Evolutionary conservation across 192 early-diverging fungal genomes (phyloP), one percentile per base, ranked within the genome.

Genomic region (Gamsiella multidivaricata): DNA sequence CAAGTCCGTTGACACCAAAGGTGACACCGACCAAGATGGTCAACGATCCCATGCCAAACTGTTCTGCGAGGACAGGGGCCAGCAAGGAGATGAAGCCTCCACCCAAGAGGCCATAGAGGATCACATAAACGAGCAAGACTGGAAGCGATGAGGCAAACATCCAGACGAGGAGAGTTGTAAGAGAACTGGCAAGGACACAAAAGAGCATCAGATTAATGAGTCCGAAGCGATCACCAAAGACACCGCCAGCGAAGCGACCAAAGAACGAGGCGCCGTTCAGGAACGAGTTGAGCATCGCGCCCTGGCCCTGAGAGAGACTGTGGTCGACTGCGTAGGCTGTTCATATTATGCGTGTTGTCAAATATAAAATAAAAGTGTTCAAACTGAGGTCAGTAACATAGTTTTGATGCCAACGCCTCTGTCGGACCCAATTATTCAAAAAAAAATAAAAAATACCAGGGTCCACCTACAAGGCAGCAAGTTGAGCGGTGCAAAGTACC

Each of bases 191-290:
- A 9, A 57, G 56, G 3, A 69, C 65, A 53, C 82, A 80, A 43
- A 85, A 22, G 4, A 83, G 54, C 11, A 56, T 52, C 10, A 78
- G 50, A 31, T 85, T 87, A 36, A 83, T 62, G 3, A 84, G 73
- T 11, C 86, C 86, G 18, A 85, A 59, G 2, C 65, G 61, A 32
- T 87, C 84, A 14, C 79, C 85, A 58, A 86, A 74, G n/a, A 70
- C 52, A 18, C 85, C 85, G 3, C 74, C 71, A 11, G 73, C 51
- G 37, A 86, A 82, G 5, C 85, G 83, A 28, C 81, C 81, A 37
- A 84, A 70, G 41, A 83, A 83, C 25, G 84, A 84, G 23, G 82
- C 60, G 11, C 83, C 85, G 36, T 80, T 83, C 65, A 86, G 57
- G 53, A 84, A 69, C 17, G 74, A 78, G 54, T 69, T 78, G 46